Conservation (phyloP, 2,329 filamentous ascomycete genomes). For the Fusarium nanum region DNA sequence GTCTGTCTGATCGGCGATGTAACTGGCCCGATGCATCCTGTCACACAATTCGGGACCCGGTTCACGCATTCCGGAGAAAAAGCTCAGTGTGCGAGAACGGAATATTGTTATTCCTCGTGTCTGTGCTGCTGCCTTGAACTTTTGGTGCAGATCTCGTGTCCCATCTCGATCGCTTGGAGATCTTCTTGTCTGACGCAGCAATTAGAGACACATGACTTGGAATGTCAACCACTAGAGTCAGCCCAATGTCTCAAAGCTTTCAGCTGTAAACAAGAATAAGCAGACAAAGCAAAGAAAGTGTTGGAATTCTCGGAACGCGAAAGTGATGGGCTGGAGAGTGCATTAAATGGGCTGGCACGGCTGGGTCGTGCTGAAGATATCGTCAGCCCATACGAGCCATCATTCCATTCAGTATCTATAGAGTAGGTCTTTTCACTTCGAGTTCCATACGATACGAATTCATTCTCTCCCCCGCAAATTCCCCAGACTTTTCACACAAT, state of each 20-base stretch:
- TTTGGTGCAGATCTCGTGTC: conserved; percentile 16
- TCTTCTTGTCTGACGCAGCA: conserved; percentile 8
- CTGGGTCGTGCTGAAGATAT: conserved; percentile 15
- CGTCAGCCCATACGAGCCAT: conserved; percentile 14
- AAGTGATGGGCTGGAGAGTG: conserved; percentile 10
- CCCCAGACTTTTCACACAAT: conserved; percentile 35
- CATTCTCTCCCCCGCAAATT: conserved; percentile 34
- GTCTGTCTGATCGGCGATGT: background rate
- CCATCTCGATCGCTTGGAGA: conserved; percentile 36
- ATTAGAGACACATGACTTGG: conserved; percentile 11
- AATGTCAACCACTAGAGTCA: conserved; percentile 7
- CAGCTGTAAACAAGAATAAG: conserved; percentile 8
- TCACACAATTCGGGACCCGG: background rate
- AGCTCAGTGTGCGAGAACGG: background rate
- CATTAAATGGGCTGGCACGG: conserved; percentile 5
- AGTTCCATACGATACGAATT: background rate
- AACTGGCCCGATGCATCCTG: background rate
- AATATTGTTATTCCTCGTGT: conserved; percentile 9
- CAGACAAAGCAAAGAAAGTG: background rate
- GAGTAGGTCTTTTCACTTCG: background rate
- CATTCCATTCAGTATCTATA: background rate
- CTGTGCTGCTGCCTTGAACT: conserved; percentile 1
- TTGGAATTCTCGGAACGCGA: background rate
- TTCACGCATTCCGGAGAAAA: background rate
- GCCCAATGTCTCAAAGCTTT: conserved; percentile 28